These are phyloP conservation scores for Cyanophora paradoxa DNA, from an alignment of 78 protist genomes.

Conservation along the genomic window DNA sequence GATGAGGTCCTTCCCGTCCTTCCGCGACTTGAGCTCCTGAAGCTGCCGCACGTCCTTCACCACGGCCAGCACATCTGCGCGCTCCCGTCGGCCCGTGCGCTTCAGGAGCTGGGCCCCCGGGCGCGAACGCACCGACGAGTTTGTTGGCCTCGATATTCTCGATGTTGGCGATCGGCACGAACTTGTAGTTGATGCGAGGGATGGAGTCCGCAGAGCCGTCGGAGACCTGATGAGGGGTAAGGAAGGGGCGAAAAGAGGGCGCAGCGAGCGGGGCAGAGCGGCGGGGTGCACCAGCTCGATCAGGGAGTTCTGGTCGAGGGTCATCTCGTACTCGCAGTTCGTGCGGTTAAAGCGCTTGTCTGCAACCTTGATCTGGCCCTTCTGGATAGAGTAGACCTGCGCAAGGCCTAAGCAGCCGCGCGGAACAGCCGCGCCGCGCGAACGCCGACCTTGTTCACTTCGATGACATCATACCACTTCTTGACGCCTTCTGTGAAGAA, in stretches of 20 bases:
- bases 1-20: not conserved
- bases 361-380: slow-evolving; percentile 38
- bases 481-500: slow-evolving; percentile 32
- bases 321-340: slow-evolving; percentile 39
- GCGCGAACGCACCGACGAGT: not conserved
- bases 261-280: too few relatives aligned
- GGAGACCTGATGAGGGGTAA: too few relatives aligned
- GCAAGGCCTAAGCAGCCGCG: too few relatives aligned
- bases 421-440: too few relatives aligned
- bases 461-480: not conserved
- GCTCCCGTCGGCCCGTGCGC: not conserved
- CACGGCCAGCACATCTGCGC: slow-evolving; percentile 38
- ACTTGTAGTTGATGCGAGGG: not conserved
- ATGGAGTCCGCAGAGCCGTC: too few relatives aligned
- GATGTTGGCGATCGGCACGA: not conserved
- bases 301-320: slow-evolving; percentile 12
- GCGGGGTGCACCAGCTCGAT: slow-evolving; percentile 15
- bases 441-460: not conserved
- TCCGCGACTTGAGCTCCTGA: not conserved
- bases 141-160: not conserved
- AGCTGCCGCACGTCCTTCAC: slow-evolving; percentile 4
- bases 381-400: slow-evolving; percentile 23
- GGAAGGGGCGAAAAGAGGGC: too few relatives aligned
- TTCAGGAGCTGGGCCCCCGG: not conserved
- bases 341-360: slow-evolving; percentile 3